Base-by-base conservation (phyloP, 768 basidiomycete species). In the Fistulinella prunicolor region DNA sequence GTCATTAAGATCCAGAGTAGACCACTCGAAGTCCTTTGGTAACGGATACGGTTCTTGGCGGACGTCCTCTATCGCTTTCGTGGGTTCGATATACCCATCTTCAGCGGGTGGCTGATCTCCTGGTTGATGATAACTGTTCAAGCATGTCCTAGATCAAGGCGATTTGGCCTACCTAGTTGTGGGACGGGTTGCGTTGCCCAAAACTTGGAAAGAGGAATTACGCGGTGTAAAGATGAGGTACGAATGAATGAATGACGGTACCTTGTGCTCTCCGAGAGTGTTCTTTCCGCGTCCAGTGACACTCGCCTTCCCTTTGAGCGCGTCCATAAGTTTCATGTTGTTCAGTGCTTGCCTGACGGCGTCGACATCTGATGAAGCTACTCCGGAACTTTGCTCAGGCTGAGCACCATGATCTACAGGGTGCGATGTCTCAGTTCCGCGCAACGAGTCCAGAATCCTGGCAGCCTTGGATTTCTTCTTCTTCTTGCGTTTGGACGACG, bases 131-230 rank as follows among this genome's bases (percentile, higher is more conserved):
- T n/a, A 42, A 9, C 17, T 6, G 9, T 51, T 46, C 19, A 54
- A 17, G 42, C 14, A 20, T 32, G 38, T 14, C 6, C 28, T 26
- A 26, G 24, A 44, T 16, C 9, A 23, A 17, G 37, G n/a, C 13
- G 12, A 46, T 37, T 16, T 38, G 26, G 21, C 66, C 57, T 60
- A 83, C 89, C 88, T 46, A 82, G 69, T 61, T 94, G 91, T n/a
- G 92, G 89, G 7, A 99, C 96, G 3, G 96, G 96, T 67, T 99
- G 96, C 6, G 95, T 98, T 28, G 75, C 82, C 96, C 96, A 98
- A 70, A 99, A 99, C 94, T 92, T 59, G 20, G 12, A 44, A 26
- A 47, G 9, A 21, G 21, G 21, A 21, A 53, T 46, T 47, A 56
- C 43, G 49, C 26, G 51, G 38, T 20, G 41, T 44, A 30, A 56